A percentile compares a stretch with the other conserved stretches of the same genome.
Conservation (phyloP, 2,329 filamentous ascomycete species). For the Pseudogymnoascus sp. region DNA sequence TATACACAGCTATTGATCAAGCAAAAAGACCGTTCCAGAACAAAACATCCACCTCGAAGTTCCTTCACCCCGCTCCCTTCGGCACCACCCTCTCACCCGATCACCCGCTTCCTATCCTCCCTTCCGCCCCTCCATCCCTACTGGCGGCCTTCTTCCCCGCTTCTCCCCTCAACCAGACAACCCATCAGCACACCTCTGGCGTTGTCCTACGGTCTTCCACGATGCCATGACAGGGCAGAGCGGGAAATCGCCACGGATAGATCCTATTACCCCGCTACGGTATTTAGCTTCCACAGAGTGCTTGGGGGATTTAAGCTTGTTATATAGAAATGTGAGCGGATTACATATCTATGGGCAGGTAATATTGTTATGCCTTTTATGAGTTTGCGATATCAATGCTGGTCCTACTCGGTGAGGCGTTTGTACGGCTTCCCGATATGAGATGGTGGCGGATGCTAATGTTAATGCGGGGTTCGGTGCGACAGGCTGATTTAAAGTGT, state of each 20-base stretch:
- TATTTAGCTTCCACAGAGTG: neutral
- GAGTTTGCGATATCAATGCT: neutral
- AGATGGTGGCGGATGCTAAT: neutral
- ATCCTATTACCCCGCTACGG: neutral
- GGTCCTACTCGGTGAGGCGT: neutral
- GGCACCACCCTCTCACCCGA: neutral
- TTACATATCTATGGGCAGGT: too few relatives aligned
- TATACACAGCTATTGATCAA: neutral
- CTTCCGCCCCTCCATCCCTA: neutral
- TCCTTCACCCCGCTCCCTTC: neutral
- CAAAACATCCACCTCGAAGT: neutral
- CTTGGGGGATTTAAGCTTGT: neutral
- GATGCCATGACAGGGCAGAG: neutral
- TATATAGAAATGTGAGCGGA: too few relatives aligned
- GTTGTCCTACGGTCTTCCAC: neutral
- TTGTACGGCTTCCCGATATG: neutral
- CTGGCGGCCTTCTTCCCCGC: neutral
- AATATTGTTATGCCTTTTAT: neutral
- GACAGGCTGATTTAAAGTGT: neutral
- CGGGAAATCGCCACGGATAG: neutral
- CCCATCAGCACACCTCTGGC: neutral
- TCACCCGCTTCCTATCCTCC: neutral
- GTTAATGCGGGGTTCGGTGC: neutral
- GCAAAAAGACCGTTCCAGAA: neutral
- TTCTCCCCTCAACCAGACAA: neutral